Evolutionary conservation across 1,284 basidiomycete species (phyloP), one percentile per base, ranked within the genome.

Genomic region (Ceratobasidium sp.): DNA sequence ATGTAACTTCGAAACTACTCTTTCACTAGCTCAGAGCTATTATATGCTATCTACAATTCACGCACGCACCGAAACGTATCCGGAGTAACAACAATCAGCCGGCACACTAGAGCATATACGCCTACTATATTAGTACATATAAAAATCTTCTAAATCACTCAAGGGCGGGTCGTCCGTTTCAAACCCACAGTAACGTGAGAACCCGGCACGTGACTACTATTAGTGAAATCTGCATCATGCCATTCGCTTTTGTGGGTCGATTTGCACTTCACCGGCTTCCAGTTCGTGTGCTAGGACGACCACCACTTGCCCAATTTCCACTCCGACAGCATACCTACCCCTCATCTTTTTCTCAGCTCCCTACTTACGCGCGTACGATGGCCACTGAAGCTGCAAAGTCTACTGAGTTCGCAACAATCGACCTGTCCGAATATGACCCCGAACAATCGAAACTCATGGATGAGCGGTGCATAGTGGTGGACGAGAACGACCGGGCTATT

Each of bases 391-490:
- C 74, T 11, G 66, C 58, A 46, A 26, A 32, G 14, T 43, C 74
- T 18, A 57, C 26, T 41, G 58, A 59, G 13, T 87, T 93, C 75
- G 87, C 91, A 18, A 89, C 84, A 78, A 85, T 93, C 75, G 92
- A 94, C 80, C 83, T 94, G 58, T 87, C 85, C n/a, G 85, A 78
- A 72, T 94, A 94, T 85, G 93, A 94, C 78, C 84, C 89, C 1
- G 91, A 92, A 78, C 92, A 94, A 79, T 89, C 90, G 57, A 88
- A 92, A 74, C 86, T 99, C 74, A 99, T 99, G 98, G 95, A 98
- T 78, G 98, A 99, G 83, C 86, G 94, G 74, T 98, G 98, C 80
- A 99, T 99, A 80, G 87, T 99, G 52, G 93, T 98, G 41, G 93
- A 96, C 79, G 91, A 95, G 78, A 84, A 98, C 73, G 96, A 98